These are phyloP conservation scores for Spinacia oleracea DNA, from an alignment of 179 eudicot species.

Conservation along the genomic window DNA sequence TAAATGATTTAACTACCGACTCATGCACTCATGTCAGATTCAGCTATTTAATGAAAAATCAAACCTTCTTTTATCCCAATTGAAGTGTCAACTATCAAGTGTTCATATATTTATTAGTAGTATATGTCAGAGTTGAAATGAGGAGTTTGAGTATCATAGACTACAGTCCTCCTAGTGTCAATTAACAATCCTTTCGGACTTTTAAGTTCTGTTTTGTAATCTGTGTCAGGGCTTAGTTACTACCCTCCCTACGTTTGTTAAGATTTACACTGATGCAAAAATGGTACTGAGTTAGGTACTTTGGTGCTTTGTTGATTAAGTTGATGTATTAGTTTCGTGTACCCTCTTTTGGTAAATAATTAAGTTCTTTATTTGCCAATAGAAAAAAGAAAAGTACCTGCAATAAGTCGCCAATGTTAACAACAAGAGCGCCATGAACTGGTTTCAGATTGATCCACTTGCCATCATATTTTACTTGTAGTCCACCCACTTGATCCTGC, in stretches of 20 bases:
- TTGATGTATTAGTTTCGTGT: too few relatives aligned
- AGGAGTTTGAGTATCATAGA: not conserved
- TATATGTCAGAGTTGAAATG: not conserved
- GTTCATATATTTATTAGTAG: too few relatives aligned
- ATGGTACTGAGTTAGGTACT: too few relatives aligned
- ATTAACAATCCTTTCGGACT: not conserved
- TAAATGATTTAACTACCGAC: not conserved
- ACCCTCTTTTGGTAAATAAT: too few relatives aligned
- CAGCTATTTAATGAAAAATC: not conserved
- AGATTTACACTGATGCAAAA: too few relatives aligned
- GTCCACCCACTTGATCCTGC: conserved; percentile 60
- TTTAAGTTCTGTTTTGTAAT: not conserved
- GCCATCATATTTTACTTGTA: conserved; percentile 54
- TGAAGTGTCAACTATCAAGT: not conserved
- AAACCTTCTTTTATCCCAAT: not conserved
- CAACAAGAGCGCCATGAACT: conserved; percentile 56
- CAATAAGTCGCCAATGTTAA: conserved; percentile 67
- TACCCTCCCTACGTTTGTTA: too few relatives aligned
- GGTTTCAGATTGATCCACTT: conserved; percentile 63
- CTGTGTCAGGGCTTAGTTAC: not conserved
- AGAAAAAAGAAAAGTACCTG: conserved; percentile 40
- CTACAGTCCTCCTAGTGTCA: not conserved
- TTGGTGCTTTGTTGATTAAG: too few relatives aligned
- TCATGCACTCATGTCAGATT: not conserved
- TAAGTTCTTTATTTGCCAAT: too few relatives aligned